phyloP scores from a whole-genome alignment of 345 rosid genomes.

The Mallotus nudiflorus region DNA sequence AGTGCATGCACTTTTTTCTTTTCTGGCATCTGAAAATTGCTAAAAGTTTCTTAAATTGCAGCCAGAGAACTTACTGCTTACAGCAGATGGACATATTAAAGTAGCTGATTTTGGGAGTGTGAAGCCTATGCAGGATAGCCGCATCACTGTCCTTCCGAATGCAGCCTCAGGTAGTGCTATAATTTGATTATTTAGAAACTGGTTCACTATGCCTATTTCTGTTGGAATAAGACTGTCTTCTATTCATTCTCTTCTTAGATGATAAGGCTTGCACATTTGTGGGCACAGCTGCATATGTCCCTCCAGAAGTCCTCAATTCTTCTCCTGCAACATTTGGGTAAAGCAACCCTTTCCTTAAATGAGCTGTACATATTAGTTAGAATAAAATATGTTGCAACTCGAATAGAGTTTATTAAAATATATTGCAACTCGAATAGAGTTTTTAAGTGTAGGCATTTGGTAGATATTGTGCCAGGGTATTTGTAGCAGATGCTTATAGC shows the following conservation, averaged over 20 bases:
- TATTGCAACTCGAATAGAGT: background rate
- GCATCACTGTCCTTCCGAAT: conserved; percentile 85
- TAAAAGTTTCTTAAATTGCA: conserved; percentile 40
- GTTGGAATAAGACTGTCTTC: conserved; percentile 12
- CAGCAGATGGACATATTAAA: conserved; percentile 82
- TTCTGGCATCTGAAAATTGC: conserved; percentile 20
- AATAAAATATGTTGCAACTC: background rate
- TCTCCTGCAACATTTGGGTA: conserved; percentile 99
- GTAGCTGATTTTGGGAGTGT: conserved; percentile 99
- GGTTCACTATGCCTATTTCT: background rate
- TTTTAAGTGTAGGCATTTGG: background rate
- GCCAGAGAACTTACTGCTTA: conserved; percentile 94
- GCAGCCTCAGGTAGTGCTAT: conserved; percentile 75
- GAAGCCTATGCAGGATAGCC: conserved; percentile 94
- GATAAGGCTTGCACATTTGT: conserved; percentile 96
- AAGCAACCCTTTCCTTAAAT: conserved; percentile 11
- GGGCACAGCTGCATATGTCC: conserved; percentile 98
- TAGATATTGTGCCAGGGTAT: background rate
- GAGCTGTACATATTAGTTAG: background rate
- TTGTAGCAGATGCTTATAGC: background rate
- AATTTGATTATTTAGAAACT: conserved; percentile 11
- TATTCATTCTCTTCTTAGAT: conserved; percentile 43
- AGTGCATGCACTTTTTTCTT: conserved; percentile 4
- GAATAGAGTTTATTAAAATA: conserved; percentile 4
- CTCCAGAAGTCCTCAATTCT: conserved; percentile 97